Evolutionary conservation across 2,329 filamentous ascomycete species (phyloP).

Genomic region (Lanzia echinophila): DNA sequence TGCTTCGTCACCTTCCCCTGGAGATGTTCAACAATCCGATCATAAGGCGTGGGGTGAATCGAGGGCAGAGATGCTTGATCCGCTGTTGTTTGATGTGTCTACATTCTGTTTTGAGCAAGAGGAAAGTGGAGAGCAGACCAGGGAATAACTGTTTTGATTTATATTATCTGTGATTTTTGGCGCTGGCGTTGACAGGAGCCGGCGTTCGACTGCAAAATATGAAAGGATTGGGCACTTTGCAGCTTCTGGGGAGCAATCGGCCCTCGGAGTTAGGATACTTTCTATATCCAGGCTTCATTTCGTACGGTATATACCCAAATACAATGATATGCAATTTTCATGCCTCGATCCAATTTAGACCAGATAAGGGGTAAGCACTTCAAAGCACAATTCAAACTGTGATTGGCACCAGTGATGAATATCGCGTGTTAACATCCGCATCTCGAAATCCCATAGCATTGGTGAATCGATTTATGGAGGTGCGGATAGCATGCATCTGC

Average conservation of each 20-base stretch:
- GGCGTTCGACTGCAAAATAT: not conserved
- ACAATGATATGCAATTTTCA: not conserved
- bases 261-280: not conserved
- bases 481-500: not conserved
- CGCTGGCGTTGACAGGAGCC: not conserved
- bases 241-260: too few species aligned
- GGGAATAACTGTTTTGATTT: slow-evolving; percentile 1
- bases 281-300: not conserved
- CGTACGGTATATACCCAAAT: not conserved
- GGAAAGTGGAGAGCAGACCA: slow-evolving; percentile 10
- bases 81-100: slow-evolving; percentile 29
- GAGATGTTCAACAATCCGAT: slow-evolving; percentile 12
- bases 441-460: not conserved
- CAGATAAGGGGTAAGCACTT: too few species aligned
- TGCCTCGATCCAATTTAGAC: not conserved
- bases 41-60: slow-evolving; percentile 19
- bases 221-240: not conserved
- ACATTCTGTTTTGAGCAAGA: slow-evolving; percentile 29
- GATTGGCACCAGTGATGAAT: not conserved
- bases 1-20: not conserved
- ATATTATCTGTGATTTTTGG: not conserved
- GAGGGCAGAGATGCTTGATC: slow-evolving; percentile 25
- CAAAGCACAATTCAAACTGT: too few species aligned
- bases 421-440: not conserved
- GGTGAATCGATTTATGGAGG: not conserved